Base-by-base conservation (phyloP, 164 flowering plant genomes). In the Chimonanthus salicifolius region DNA sequence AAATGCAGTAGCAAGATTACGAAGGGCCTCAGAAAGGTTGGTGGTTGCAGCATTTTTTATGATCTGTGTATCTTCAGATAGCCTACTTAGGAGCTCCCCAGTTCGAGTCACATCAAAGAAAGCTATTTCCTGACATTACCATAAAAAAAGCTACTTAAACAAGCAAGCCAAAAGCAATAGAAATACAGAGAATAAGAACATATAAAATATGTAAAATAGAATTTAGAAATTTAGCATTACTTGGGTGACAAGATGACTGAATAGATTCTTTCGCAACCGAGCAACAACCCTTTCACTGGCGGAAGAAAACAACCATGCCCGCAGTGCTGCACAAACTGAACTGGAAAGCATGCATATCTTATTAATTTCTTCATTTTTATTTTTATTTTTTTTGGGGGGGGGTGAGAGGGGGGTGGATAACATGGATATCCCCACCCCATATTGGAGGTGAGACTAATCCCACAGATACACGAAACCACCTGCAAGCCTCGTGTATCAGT, bases 271-370 rank as follows among this genome's bases (percentile, higher is more conserved):
- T 75, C 99, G 88, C 75, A 96, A 74, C 11, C 97, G 84, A 72
- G 97, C 98, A 75, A 94, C 99, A 71, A 94, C 98, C 79, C 95
- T 92, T 81, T 96, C 99, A 80, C 99, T 96, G 13, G 97, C 97
- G 71, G 98, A 87, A 73, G 90, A 76, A 83, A 96, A 96, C 76
- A 96, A 71, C 99, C 98, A 96, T 72, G 98, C 92, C 15, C 96
- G 87, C 74, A 94, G 75, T 73, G 93, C 95, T 63, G 98, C 82
- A 79, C 88, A 90, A 58, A 92, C 15, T 15, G 97, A 89, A 51
- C 99, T 94, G 85, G 62, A 80, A 75, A 72, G 62, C 69, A 72
- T 48, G 7, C 68, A 72, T 47, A 20, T 33, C 20, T 33, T n/a
- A 48, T 68, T 68, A 47, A 47, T 68, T 68, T 20, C 16, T 45